These are phyloP conservation scores for Plectosphaerella plurivora DNA, from an alignment of 2,329 filamentous ascomycete species.

Conservation along the genomic window DNA sequence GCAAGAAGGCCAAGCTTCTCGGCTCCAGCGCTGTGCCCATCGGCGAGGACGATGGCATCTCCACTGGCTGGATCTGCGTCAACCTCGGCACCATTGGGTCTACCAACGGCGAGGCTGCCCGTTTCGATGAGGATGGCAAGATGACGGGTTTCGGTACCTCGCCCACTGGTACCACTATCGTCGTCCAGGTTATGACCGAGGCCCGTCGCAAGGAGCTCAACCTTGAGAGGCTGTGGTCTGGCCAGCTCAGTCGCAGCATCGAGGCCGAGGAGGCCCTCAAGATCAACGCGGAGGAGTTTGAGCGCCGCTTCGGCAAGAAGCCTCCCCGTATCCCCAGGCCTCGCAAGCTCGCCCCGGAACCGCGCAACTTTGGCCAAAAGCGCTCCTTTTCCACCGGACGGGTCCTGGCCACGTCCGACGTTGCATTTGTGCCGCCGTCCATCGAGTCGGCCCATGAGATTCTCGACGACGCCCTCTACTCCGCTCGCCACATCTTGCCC, in stretches of 20 bases:
- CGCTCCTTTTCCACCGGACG: slow-evolving; percentile 28
- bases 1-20: slow-evolving; percentile 75
- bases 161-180: slow-evolving; percentile 44
- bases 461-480: slow-evolving; percentile 32
- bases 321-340: neutral
- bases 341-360: neutral
- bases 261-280: slow-evolving; percentile 4
- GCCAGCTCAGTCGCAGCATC: slow-evolving; percentile 28
- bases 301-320: slow-evolving; percentile 9
- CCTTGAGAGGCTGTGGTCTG: slow-evolving; percentile 48
- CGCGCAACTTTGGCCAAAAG: slow-evolving; percentile 15
- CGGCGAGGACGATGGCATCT: slow-evolving; percentile 75
- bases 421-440: neutral
- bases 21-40: slow-evolving; percentile 64
- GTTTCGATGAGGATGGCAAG: slow-evolving; percentile 44
- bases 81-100: slow-evolving; percentile 72
- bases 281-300: slow-evolving; percentile 16
- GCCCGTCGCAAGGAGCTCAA: slow-evolving; percentile 46
- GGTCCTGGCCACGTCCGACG: slow-evolving; percentile 8
- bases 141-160: slow-evolving; percentile 73
- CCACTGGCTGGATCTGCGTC: slow-evolving; percentile 94
- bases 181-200: slow-evolving; percentile 56
- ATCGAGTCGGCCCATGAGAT: slow-evolving; percentile 1
- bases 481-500: slow-evolving; percentile 28
- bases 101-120: slow-evolving; percentile 37